Evolutionary conservation across 2,329 filamentous ascomycete species (phyloP), one percentile per base, ranked within the genome.

Genomic region (Colletotrichum lindemuthianum): DNA sequence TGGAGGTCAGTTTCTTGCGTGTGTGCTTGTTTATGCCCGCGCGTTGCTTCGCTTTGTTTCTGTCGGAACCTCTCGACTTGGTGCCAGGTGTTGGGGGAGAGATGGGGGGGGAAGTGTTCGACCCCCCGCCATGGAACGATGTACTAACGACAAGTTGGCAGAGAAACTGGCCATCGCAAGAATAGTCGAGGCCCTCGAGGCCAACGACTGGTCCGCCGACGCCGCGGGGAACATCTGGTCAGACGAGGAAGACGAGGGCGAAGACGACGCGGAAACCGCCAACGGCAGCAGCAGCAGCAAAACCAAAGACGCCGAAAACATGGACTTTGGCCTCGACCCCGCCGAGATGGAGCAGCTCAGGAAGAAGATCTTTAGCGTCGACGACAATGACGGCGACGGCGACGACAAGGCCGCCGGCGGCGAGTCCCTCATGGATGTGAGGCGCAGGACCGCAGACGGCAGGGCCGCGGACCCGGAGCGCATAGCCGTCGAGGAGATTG

Each of bases 151-250:
- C 11, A 34, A 47, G 32, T 33, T 2, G 11, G 2, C 63, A 87
- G 88, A 90, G 74, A 84, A 84, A 64, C 83, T 80, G 37, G 88
- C 88, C 13, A 80, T 90, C 41, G 78, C 84, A 1, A 81, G 89
- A 9, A 80, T 87, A 2, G 78, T 81, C 8, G 88, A 91, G 71
- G 88, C 88, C 0, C 74, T 91, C 12, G 83, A 90, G 70, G 80
- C 87, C 13, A 91, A 90, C 71, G 88, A 90, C 73, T 91, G 89
- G 89, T 47, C 60, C 16, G 63, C 39, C 24, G 81, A 78, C 33
- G 59, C 49, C 60, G 44, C 68, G 13, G 72, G 68, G 8, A 71
- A 76, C 16, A 72, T 73, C 6, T 76, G 79, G 60, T 75, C 75
- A 1, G 70, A 75, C 57, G 65, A 13, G 32, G 75, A 74, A 2